Base-by-base conservation (phyloP, 495 filamentous ascomycete species). In the Penicillium fimorum region DNA sequence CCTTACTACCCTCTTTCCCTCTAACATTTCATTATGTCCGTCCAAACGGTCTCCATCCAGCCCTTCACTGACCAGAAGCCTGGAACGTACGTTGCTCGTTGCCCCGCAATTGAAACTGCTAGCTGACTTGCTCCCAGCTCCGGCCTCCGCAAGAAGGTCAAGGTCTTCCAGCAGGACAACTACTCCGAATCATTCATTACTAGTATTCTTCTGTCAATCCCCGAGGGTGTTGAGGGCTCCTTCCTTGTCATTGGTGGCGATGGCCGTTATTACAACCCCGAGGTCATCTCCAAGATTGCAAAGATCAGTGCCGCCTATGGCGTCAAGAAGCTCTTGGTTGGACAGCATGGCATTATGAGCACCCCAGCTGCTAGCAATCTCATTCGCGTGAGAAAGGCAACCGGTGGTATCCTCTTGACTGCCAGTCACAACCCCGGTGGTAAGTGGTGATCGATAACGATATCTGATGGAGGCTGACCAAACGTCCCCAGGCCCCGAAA, bases 361-460 rank as follows among this genome's bases (percentile, higher is more conserved):
- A 98, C 94, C 37, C 94, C 94, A 3, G 95, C 94, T 53, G 91
- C 95, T 57, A 95, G 90, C 70, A 92, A 98, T 73, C 76, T 98
- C 60, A 98, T 98, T 64, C 84, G 95, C 60, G 91, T 92, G 77
- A 82, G 88, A 58, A 88, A 91, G 69, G 94, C 95, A 32, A 98
- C 94, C 40, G 94, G 94, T 68, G 94, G 94, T 66, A 97, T 98
- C 55, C 80, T 98, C 48, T 76, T 98, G 78, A 98, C 95, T 53
- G 94, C 94, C 62, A 96, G 90, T 71, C 94, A 98, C 79, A 98
- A 98, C 76, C 92, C 94, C 41, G 94, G 94, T 72, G 94, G 92
- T 96, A 79, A 74, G 87, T 79, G 44, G 25, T 41, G 12, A 7
- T 12, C 17, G 9, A 15, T 20, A 25, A 3, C 5, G 25, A 4